These are phyloP conservation scores for Umbelopsis sp. DNA, from an alignment of 192 early-diverging fungal genomes.

Conservation along the genomic window DNA sequence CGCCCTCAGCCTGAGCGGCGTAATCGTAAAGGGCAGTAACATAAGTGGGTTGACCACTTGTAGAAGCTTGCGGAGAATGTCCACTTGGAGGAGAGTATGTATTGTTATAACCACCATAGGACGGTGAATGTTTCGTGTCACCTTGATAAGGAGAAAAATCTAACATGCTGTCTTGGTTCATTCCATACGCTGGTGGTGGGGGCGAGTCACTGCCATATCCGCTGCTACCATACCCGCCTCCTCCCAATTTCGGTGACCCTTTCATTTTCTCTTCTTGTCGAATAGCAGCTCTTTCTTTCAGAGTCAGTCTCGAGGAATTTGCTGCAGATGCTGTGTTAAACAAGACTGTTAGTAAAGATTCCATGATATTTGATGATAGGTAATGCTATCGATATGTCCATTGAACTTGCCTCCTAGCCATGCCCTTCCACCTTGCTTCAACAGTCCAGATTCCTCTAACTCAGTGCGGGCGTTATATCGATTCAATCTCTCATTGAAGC, in stretches of 20 bases:
- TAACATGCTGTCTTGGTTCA: neutral
- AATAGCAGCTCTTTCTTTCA: conserved; percentile 32
- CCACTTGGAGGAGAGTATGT: conserved; percentile 1
- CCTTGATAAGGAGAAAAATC: neutral
- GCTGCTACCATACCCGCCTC: neutral
- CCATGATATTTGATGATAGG: neutral
- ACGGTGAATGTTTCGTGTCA: neutral
- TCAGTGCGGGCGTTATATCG: conserved; percentile 33
- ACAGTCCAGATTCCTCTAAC: conserved; percentile 31
- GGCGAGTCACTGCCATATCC: neutral
- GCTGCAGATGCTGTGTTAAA: conserved; percentile 16
- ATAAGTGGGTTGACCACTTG: neutral
- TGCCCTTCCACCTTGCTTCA: conserved; percentile 39
- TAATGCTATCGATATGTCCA: neutral
- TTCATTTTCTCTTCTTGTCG: conserved; percentile 29
- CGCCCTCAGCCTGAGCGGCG: conserved; percentile 40
- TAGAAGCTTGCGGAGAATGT: neutral
- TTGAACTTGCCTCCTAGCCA: conserved; percentile 33
- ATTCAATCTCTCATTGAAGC: conserved; percentile 23
- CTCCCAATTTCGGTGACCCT: neutral
- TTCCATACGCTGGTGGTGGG: conserved; percentile 25
- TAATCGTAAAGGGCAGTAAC: conserved; percentile 48
- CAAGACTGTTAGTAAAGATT: neutral
- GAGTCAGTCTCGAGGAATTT: conserved; percentile 28
- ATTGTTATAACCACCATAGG: neutral